Base-by-base conservation (phyloP, 768 basidiomycete species). In the Coprinopsis strossmayeri region DNA sequence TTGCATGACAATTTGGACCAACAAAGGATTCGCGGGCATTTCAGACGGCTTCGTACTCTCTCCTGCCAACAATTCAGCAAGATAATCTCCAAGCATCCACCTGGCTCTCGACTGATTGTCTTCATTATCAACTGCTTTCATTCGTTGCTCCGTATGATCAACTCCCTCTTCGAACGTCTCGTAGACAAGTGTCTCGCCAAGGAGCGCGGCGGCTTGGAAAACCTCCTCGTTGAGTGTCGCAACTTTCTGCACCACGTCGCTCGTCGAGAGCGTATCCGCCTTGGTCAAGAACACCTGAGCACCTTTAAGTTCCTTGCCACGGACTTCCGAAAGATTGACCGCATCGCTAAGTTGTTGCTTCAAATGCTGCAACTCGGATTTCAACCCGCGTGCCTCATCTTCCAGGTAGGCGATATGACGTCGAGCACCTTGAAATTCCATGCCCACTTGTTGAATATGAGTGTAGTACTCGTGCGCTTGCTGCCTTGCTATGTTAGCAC, bases 181-280 rank as follows among this genome's bases (percentile, higher is more conserved):
- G 18, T 56, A 59, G 5, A 57, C 59, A 53, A 74, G 66, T 0
- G 62, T 51, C 38, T 78, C 74, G 1, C 74, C 67, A 58, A 78
- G 69, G 45, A 62, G 64, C 0, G 74, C 72, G 0, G 75, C 69
- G 12, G 65, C 64, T 52, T 78, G 77, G 17, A 71, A 64, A 17
- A 80, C 72, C 40, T 75, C 70, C 1, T 69, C 58, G 50, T 80
- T 79, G 17, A 81, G 59, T 2, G 57, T 55, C 39, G 68, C 60
- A 2, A 78, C 61, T 58, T 71, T 67, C 1, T 54, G 59, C 20
- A 67, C 65, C 38, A 79, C 66, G 43, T 79, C 75, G 13, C 67
- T 64, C 18, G 71, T 70, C 3, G 75, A 71, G 27, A 69, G 61
- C 2, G 62, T 50, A 45, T 78, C 73, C 0, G 66, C 64, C 1